phyloP scores from a whole-genome alignment of 371 early-diverging fungal genomes.

The Apophysomyces elegans region DNA sequence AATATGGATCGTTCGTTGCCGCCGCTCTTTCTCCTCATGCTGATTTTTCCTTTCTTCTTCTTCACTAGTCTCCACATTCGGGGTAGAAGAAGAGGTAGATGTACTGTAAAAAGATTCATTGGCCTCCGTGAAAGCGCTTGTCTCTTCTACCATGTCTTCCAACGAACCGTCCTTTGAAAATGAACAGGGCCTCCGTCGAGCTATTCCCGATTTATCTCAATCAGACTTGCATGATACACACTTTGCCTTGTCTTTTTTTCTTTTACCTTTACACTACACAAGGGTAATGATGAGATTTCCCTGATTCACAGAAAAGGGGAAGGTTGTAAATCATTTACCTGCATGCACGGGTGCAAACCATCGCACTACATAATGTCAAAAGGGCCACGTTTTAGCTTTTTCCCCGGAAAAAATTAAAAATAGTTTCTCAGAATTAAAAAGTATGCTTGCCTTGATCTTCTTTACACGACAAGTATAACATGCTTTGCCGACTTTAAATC shows the following conservation, averaged over 20 bases:
- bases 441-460: conserved; percentile 49
- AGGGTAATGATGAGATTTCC: background rate
- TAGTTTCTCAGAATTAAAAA: too few species aligned
- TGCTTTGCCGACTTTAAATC: conserved; percentile 50
- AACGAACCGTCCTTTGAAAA: conserved; percentile 23
- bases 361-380: background rate
- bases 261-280: conserved; percentile 8
- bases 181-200: conserved; percentile 26
- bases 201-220: conserved; percentile 9
- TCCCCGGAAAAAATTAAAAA: too few species aligned
- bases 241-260: background rate
- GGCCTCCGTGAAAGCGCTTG: background rate
- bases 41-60: background rate
- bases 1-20: background rate
- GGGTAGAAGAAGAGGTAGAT: conserved; percentile 6
- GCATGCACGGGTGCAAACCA: conserved; percentile 10
- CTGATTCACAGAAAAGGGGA: background rate
- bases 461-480: conserved; percentile 54
- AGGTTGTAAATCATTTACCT: background rate
- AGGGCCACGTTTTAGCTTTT: background rate
- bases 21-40: background rate
- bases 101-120: conserved; percentile 6
- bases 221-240: background rate
- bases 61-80: background rate
- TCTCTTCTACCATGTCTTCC: conserved; percentile 17